Evolutionary conservation across 768 basidiomycete species (phyloP).

Genomic region (Boletales sp.): DNA sequence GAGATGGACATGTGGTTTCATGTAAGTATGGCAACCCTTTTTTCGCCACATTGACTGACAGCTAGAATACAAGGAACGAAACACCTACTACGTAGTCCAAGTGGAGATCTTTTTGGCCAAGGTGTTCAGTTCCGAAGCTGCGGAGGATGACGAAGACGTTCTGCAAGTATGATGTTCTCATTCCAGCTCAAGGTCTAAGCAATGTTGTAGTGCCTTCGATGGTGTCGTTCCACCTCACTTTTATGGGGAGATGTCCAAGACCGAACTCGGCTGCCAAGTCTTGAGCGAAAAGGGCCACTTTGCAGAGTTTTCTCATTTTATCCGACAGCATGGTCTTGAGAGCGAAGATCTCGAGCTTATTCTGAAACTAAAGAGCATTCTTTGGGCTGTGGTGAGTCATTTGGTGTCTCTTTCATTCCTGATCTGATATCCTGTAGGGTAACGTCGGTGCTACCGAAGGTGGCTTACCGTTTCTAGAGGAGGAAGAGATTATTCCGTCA

Average conservation of each 20-base stretch:
- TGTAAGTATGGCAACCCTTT: slow-evolving; percentile 44
- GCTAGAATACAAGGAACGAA: slow-evolving; percentile 68
- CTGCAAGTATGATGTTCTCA: slow-evolving; percentile 35
- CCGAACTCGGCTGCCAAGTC: slow-evolving; percentile 89
- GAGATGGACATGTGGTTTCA: slow-evolving; percentile 98
- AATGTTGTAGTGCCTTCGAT: slow-evolving; percentile 59
- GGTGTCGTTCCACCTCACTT: slow-evolving; percentile 92
- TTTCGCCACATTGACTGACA: slow-evolving; percentile 5
- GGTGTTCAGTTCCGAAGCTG: slow-evolving; percentile 54
- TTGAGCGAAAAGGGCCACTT: slow-evolving; percentile 91
- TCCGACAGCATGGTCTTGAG: slow-evolving; percentile 83
- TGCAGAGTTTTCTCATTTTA: slow-evolving; percentile 84
- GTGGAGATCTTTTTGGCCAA: slow-evolving; percentile 89
- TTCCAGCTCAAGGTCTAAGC: slow-evolving; percentile 1
- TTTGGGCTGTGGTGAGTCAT: slow-evolving; percentile 92
- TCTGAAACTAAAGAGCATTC: slow-evolving; percentile 86
- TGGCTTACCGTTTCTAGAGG: slow-evolving; percentile 92
- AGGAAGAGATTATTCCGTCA: slow-evolving; percentile 88
- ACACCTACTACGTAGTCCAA: slow-evolving; percentile 88
- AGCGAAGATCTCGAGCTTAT: slow-evolving; percentile 80
- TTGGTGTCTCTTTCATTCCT: not conserved
- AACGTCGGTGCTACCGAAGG: slow-evolving; percentile 89
- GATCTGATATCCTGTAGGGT: slow-evolving; percentile 50
- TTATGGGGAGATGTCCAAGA: slow-evolving; percentile 97
- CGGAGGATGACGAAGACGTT: slow-evolving; percentile 66